These are phyloP conservation scores for Rhynchospora pubera DNA, from an alignment of 176 grass and related monocot species.

Conservation along the genomic window DNA sequence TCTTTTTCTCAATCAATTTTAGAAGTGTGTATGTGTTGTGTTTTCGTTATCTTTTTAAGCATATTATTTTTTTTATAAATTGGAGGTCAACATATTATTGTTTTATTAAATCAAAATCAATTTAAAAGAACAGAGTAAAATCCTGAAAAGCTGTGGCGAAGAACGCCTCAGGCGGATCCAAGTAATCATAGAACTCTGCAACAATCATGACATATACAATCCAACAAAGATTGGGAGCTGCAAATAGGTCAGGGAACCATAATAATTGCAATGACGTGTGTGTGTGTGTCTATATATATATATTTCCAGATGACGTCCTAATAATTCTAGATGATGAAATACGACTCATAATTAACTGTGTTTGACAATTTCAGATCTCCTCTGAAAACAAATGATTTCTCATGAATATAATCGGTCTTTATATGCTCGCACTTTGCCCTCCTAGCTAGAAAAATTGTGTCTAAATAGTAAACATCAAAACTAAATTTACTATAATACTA, in stretches of 20 bases:
- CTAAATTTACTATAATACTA: too few relatives aligned
- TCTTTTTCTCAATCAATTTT: too few relatives aligned
- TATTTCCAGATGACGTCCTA: too few relatives aligned
- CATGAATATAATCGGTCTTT: background rate
- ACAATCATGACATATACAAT: background rate
- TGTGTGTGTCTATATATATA: too few relatives aligned
- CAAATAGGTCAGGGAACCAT: background rate
- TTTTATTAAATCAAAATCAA: background rate
- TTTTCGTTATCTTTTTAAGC: background rate
- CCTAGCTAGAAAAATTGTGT: too few relatives aligned
- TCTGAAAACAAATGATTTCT: background rate
- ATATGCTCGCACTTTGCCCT: too few relatives aligned
- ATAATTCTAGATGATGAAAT: slow-evolving; percentile 2
- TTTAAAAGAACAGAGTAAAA: background rate
- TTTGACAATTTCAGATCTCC: background rate
- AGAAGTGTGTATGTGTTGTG: too few relatives aligned
- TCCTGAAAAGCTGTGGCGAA: background rate
- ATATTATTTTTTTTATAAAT: background rate
- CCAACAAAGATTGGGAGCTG: background rate
- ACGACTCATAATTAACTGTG: background rate
- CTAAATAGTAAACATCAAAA: too few relatives aligned
- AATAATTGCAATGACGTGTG: slow-evolving; percentile 7
- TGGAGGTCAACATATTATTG: too few relatives aligned
- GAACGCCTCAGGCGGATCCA: background rate
- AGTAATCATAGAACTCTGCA: background rate